These are phyloP conservation scores for Rhinocladiella similis DNA, from an alignment of 2,329 filamentous ascomycete genomes.

Conservation along the genomic window DNA sequence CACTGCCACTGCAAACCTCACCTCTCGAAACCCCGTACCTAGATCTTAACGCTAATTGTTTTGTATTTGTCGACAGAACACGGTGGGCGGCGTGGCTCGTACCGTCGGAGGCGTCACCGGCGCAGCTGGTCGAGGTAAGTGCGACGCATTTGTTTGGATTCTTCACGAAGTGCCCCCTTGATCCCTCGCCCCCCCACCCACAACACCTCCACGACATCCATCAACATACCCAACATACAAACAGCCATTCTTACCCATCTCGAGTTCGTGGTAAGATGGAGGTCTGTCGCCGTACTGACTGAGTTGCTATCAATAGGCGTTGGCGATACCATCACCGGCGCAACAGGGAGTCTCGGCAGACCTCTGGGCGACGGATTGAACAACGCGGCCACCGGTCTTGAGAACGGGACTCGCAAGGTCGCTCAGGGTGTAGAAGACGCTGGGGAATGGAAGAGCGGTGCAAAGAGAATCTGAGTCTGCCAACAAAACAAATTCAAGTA, in stretches of 20 bases:
- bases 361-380: conserved; percentile 58
- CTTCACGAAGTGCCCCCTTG: too few relatives aligned
- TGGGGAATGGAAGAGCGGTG: conserved; percentile 50
- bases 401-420: conserved; percentile 52
- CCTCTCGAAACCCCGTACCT: too few relatives aligned
- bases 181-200: too few relatives aligned
- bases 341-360: conserved; percentile 55
- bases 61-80: conserved; percentile 38
- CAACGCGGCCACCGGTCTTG: conserved; percentile 54
- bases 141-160: too few relatives aligned
- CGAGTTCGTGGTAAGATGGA: too few relatives aligned
- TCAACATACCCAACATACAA: too few relatives aligned
- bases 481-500: too few relatives aligned
- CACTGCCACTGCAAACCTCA: background rate
- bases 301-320: too few relatives aligned
- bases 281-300: too few relatives aligned
- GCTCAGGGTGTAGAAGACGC: conserved; percentile 59
- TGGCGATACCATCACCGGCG: conserved; percentile 56
- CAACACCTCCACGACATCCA: too few relatives aligned
- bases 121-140: conserved; percentile 51
- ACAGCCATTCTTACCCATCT: too few relatives aligned
- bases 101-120: conserved; percentile 57
- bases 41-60: too few relatives aligned
- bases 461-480: conserved; percentile 12
- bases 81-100: conserved; percentile 54